Conservation (phyloP, 345 rosid species). For the Salix dunnii region DNA sequence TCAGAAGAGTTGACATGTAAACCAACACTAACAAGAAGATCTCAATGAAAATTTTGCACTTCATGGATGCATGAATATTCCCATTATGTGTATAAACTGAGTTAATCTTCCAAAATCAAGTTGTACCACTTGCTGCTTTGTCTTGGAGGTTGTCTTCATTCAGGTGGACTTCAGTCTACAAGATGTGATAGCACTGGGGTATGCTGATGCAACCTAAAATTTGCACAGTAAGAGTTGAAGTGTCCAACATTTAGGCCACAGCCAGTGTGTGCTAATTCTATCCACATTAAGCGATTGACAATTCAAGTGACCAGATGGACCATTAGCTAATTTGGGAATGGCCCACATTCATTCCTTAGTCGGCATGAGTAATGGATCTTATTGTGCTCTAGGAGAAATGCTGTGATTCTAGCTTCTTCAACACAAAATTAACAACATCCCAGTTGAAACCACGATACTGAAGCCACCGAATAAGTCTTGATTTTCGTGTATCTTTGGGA, state of each 20-base stretch:
- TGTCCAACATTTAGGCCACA: conserved; percentile 20
- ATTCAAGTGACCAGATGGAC: conserved; percentile 6
- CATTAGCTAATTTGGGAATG: conserved; percentile 6
- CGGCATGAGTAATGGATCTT: not conserved
- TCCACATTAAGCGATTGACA: conserved; percentile 16
- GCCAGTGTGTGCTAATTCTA: conserved; percentile 5
- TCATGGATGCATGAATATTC: conserved; percentile 17
- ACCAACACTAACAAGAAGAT: conserved; percentile 7
- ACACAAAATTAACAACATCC: conserved; percentile 50
- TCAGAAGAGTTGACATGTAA: conserved; percentile 5
- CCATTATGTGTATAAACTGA: conserved; percentile 6
- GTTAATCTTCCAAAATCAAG: conserved; percentile 8
- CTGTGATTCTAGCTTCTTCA: conserved; percentile 59
- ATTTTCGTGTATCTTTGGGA: conserved; percentile 59
- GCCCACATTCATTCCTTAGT: conserved; percentile 5
- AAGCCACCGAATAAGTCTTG: conserved; percentile 82
- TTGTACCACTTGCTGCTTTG: conserved; percentile 21
- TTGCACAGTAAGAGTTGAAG: conserved; percentile 16
- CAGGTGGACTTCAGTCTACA: not conserved
- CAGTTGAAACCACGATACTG: conserved; percentile 86
- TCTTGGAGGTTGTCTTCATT: conserved; percentile 11
- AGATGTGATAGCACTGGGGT: conserved; percentile 20
- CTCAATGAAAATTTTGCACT: conserved; percentile 8
- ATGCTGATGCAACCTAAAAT: conserved; percentile 16
- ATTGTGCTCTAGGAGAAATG: conserved; percentile 27